Base-by-base conservation (phyloP, 257 asterid genomes). In the Solanum paucissectum region DNA sequence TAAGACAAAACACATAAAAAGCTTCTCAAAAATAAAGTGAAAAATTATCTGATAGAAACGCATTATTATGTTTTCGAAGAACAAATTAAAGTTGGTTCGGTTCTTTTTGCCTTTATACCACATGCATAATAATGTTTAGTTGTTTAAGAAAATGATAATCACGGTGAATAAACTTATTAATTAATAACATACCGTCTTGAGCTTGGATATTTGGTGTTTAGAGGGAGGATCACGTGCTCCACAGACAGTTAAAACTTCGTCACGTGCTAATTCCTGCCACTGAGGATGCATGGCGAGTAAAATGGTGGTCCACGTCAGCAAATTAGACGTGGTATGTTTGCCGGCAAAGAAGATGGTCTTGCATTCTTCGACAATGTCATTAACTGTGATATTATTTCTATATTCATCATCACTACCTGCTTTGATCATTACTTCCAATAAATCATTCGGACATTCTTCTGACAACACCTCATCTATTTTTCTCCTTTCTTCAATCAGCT, bases 271-370 rank as follows among this genome's bases (percentile, higher is more conserved):
- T 0, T 93, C 94, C 86, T 95, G 98, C 98, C 98, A 95, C 12
- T 88, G 5, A 0, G 95, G 93, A 86, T 95, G 94, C 72, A 86
- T 90, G 18, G 98, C 98, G 3, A 95, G 94, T 29, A 95, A 91
- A 94, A 95, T 94, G 14, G 93, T 87, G 20, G 98, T 94, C 98
- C 98, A 95, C 1, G 98, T 95, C 16, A 95, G 98, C 87, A 95
- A 87, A 20, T 94, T 88, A 7, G 98, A 94, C 4, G 98, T 94
- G 29, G 98, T 95, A 4, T 95, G 98, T 75, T 95, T 97, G 21
- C 98, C 98, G 27, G 98, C 96, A 84, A 95, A 95, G 92, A 95
- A 95, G 90, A 95, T 93, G 0, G 98, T 95, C 86, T 95, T 95
- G 91, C 96, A 93, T 83, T 95, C 98, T 37, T 95, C 98, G 98